Percentiles rank a stretch among this genome's conserved stretches.
Evolutionary conservation across 2,329 filamentous ascomycete genomes (phyloP).

Genomic region (Hymenoscyphus scutula): DNA sequence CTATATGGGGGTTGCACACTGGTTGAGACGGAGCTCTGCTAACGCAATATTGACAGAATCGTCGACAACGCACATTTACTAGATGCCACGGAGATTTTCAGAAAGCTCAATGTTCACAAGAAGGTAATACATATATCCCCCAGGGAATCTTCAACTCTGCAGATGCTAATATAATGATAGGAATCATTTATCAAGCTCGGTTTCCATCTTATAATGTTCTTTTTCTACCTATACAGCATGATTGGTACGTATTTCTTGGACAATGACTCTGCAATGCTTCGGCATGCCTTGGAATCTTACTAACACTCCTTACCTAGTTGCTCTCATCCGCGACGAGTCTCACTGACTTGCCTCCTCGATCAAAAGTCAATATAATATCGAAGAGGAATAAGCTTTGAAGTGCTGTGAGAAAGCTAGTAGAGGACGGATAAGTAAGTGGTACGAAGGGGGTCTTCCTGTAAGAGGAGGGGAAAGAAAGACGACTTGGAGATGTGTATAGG

Average conservation of each 20-base stretch:
- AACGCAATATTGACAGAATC: conserved; percentile 61
- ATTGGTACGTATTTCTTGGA: conserved; percentile 18
- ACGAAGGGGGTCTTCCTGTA: neutral
- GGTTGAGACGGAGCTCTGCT: conserved; percentile 27
- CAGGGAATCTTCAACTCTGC: conserved; percentile 10
- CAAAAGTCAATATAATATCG: conserved; percentile 25
- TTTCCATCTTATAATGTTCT: conserved; percentile 99
- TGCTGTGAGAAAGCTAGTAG: conserved; percentile 13
- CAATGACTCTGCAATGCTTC: neutral
- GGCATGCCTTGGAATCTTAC: neutral
- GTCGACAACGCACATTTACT: conserved; percentile 95
- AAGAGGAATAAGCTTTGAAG: conserved; percentile 20
- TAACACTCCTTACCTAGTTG: conserved; percentile 49
- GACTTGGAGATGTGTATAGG: conserved; percentile 13
- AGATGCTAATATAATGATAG: conserved; percentile 44
- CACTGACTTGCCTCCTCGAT: conserved; percentile 54
- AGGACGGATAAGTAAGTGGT: neutral
- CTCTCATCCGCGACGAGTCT: conserved; percentile 91
- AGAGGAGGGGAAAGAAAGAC: conserved; percentile 9
- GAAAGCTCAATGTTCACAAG: conserved; percentile 98
- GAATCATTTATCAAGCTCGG: conserved; percentile 99
- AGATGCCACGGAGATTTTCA: conserved; percentile 98
- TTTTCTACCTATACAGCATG: conserved; percentile 92
- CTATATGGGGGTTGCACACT: neutral
- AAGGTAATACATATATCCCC: conserved; percentile 59